phyloP scores from a whole-genome alignment of 2,329 filamentous ascomycete genomes.

The Botryotinia globosa region DNA sequence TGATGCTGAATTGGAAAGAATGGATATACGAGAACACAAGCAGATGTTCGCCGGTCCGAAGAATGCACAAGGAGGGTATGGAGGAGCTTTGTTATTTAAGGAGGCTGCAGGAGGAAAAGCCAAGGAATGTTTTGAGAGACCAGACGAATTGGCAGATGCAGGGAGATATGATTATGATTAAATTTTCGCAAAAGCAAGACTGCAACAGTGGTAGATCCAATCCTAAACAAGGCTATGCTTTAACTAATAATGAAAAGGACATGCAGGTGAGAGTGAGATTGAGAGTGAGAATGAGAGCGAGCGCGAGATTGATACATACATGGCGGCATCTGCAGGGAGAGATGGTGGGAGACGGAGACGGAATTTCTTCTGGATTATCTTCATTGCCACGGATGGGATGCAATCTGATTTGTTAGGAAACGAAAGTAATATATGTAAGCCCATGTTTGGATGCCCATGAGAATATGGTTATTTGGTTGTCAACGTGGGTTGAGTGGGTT shows the following conservation, averaged over 20 bases:
- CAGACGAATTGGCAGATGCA: conserved; percentile 6
- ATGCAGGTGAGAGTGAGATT: background rate
- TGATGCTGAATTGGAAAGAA: background rate
- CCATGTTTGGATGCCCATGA: background rate
- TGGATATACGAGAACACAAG: background rate
- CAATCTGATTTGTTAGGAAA: conserved; percentile 5
- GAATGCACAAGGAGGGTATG: conserved; percentile 10
- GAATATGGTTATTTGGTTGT: background rate
- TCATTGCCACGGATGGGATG: conserved; percentile 4
- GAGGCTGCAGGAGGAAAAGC: background rate
- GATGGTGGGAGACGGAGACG: background rate
- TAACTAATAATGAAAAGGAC: background rate
- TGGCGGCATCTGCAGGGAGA: conserved; percentile 9
- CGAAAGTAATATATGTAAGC: background rate
- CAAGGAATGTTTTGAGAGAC: conserved; percentile 15
- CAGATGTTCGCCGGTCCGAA: conserved; percentile 2
- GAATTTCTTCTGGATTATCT: background rate
- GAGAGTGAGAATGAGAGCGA: background rate
- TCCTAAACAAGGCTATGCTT: conserved; percentile 12
- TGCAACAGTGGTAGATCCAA: conserved; percentile 9
- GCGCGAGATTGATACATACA: conserved; percentile 3
- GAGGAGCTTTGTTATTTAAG: conserved; percentile 14
- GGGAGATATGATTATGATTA: conserved; percentile 15
- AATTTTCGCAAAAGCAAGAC: background rate
- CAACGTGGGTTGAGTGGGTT: background rate